Percentiles rank a stretch among this genome's conserved stretches.
Evolutionary conservation across 176 grass and related monocot species (phyloP).

Genomic region (Pontederia crassipes): DNA sequence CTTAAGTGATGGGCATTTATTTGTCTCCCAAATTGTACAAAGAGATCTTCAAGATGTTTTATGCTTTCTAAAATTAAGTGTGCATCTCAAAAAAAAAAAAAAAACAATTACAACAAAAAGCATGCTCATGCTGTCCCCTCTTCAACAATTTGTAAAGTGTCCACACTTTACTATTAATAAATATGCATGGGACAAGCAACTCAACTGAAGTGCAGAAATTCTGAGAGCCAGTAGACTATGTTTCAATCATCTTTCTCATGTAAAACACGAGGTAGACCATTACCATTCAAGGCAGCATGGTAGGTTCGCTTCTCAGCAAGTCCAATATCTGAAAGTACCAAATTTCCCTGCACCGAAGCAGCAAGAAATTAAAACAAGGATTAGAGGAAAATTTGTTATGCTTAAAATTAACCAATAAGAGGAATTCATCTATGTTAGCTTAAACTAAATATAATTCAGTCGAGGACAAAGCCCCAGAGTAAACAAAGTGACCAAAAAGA

Average conservation of each 20-base stretch:
- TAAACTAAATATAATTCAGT: too few species aligned
- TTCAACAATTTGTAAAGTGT: constrained; percentile 9
- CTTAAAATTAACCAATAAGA: neutral
- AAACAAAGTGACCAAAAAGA: too few species aligned
- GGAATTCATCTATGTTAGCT: too few species aligned
- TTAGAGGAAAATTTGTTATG: neutral
- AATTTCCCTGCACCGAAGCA: constrained; percentile 49
- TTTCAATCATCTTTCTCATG: constrained; percentile 87
- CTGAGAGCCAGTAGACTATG: constrained; percentile 9
- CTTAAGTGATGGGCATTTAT: too few species aligned
- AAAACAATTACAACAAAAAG: neutral
- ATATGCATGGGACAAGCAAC: constrained; percentile 27
- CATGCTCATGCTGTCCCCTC: constrained; percentile 7
- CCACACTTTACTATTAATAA: constrained; percentile 19
- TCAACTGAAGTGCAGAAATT: constrained; percentile 20
- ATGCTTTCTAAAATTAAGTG: too few species aligned
- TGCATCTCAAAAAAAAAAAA: too few species aligned
- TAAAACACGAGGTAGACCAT: constrained; percentile 59
- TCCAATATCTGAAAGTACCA: constrained; percentile 82
- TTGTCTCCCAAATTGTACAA: too few species aligned
- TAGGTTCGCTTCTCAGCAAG: constrained; percentile 76
- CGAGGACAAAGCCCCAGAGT: too few species aligned
- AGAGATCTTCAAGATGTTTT: too few species aligned
- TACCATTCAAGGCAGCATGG: constrained; percentile 86
- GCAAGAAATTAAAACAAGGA: neutral